Evolutionary conservation across 176 grass and related monocot genomes (phyloP).

Genomic region (Aegilops umbellulata): DNA sequence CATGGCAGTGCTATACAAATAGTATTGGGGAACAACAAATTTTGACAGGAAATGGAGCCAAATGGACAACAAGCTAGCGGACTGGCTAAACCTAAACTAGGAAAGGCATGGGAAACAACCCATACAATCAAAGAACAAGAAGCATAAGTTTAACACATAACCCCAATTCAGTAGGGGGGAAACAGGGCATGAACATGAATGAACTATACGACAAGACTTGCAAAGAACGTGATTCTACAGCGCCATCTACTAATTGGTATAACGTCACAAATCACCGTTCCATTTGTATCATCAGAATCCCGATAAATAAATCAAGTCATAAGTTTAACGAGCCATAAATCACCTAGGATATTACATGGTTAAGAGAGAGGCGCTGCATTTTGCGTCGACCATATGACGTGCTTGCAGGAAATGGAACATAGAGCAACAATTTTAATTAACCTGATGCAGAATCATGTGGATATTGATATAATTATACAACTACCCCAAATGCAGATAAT

Average conservation of each 20-base stretch:
- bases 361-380: not conserved
- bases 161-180: not conserved
- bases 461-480: not conserved
- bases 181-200: not conserved
- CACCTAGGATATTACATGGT: not conserved
- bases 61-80: not conserved
- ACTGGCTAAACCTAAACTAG: not conserved
- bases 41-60: not conserved
- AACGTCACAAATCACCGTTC: not conserved
- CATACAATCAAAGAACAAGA: not conserved
- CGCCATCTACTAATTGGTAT: not conserved
- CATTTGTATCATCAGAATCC: not conserved
- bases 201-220: not conserved
- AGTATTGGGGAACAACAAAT: not conserved
- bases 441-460: not conserved
- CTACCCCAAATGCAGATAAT: not conserved
- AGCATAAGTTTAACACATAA: not conserved
- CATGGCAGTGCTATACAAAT: not conserved
- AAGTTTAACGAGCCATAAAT: not conserved
- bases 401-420: not conserved
- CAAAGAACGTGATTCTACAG: not conserved
- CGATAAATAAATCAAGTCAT: not conserved
- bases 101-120: not conserved
- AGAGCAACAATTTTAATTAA: not conserved
- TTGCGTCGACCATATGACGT: not conserved